Evolutionary conservation across 179 eudicot species (phyloP), one percentile per base, ranked within the genome.

Genomic region (Silene noctiflora): DNA sequence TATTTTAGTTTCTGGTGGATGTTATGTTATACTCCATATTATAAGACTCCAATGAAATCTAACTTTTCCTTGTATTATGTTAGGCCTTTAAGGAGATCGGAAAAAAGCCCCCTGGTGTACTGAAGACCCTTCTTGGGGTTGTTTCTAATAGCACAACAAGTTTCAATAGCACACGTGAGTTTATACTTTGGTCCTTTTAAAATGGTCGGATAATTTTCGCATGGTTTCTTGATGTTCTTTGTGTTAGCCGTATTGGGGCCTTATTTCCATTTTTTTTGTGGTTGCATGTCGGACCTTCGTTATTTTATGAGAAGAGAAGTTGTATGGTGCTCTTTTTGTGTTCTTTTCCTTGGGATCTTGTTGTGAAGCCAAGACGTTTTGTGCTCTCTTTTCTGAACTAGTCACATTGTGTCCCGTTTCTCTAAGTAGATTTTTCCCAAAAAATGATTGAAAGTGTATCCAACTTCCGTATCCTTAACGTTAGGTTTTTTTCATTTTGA

Each of bases 41-140:
- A 25, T 27, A 9, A 19, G 19, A 19, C 61, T 51, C 31, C 14
- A 53, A 51, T 24, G 39, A 22, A 6, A 13, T 48, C 56, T 33
- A 51, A 69, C 42, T 24, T 35, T 33, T 20, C 35, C 6, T n/a
- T 46, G 25, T 64, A 8, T 48, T 27, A 42, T 76, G 27, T 11
- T 69, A 94, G 98, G 98, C 98, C 61, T 94, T 90, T 71, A 89
- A 85, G 80, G 93, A 87, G 83, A 72, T 73, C 83, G 94, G 90
- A 44, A 82, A 75, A 75, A 94, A 85, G 85, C 98, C 91, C 77
- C 94, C 97, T 55, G 98, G 98, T 77, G 89, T 94, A 44, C 83
- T 84, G 89, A 92, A 87, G 87, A 94, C 98, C 25, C 85, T 94
- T 76, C 73, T 82, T 67, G 93, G 79, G 68, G 81, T 90, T 46